phyloP scores from a whole-genome alignment of 2,329 filamentous ascomycete genomes.

The Tolypocladium sp. region DNA sequence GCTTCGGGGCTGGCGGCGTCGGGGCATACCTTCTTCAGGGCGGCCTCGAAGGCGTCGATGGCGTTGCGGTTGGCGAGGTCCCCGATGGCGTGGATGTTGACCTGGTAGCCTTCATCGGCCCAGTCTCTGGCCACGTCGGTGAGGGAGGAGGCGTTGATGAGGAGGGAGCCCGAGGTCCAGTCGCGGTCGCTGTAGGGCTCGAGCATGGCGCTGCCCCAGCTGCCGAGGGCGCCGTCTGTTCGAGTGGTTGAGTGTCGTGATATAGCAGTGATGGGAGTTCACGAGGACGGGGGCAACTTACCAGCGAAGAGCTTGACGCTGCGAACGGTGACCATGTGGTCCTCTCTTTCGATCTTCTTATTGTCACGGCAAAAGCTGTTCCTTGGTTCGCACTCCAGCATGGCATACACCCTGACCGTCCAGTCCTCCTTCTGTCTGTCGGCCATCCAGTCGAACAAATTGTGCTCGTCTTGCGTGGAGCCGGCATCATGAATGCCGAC shows the following conservation, averaged over 20 bases:
- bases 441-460: conserved; percentile 44
- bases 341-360: conserved; percentile 29
- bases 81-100: conserved; percentile 66
- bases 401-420: conserved; percentile 56
- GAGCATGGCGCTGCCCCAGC: conserved; percentile 64
- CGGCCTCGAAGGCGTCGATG: conserved; percentile 51
- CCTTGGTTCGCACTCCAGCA: conserved; percentile 56
- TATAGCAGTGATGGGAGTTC: neutral
- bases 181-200: conserved; percentile 59
- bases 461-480: conserved; percentile 43
- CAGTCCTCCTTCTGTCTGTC: conserved; percentile 33
- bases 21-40: conserved; percentile 45
- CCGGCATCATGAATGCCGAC: conserved; percentile 64
- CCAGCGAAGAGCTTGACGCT: conserved; percentile 64
- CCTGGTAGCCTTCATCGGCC: conserved; percentile 53
- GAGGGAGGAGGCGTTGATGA: conserved; percentile 55
- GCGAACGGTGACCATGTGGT: conserved; percentile 44
- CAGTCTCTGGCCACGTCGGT: conserved; percentile 45
- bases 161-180: conserved; percentile 52
- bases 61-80: conserved; percentile 59
- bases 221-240: conserved; percentile 58
- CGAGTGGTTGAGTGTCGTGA: neutral
- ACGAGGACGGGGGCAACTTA: conserved; percentile 18
- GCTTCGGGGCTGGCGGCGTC: conserved; percentile 26
- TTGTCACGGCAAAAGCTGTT: conserved; percentile 54